phyloP scores from a whole-genome alignment of 1,139 yeast species.

The Yamadazyma diddensiae region DNA sequence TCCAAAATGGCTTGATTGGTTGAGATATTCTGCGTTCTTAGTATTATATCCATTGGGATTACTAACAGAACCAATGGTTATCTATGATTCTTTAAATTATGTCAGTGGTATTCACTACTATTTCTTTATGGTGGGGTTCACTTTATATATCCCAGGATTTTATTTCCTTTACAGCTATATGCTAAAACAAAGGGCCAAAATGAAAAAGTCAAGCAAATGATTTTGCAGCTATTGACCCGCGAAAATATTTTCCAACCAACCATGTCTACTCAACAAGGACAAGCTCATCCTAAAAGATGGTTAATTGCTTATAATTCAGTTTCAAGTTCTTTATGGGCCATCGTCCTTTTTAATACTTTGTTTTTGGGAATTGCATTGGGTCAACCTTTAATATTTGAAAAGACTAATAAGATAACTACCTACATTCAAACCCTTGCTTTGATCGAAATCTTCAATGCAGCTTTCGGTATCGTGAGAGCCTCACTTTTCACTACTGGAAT shows the following conservation, averaged over 20 bases:
- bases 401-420: slow-evolving; percentile 59
- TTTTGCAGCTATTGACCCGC: too few relatives aligned
- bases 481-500: slow-evolving; percentile 80
- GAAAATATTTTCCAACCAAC: slow-evolving; percentile 1
- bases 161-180: slow-evolving; percentile 28
- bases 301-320: slow-evolving; percentile 44
- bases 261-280: too few relatives aligned
- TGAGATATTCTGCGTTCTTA: slow-evolving; percentile 32
- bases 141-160: slow-evolving; percentile 35
- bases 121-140: slow-evolving; percentile 28
- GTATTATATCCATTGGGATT: slow-evolving; percentile 37
- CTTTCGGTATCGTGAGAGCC: slow-evolving; percentile 76
- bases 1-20: slow-evolving; percentile 27
- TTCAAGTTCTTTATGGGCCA: slow-evolving; percentile 45
- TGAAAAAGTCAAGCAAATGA: too few relatives aligned
- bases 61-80: slow-evolving; percentile 28
- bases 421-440: slow-evolving; percentile 80
- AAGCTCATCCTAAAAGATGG: slow-evolving; percentile 33
- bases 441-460: slow-evolving; percentile 76
- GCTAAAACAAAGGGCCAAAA: slow-evolving; percentile 30
- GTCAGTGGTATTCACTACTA: slow-evolving; percentile 16
- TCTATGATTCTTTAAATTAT: slow-evolving; percentile 22
- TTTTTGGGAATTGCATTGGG: slow-evolving; percentile 40
- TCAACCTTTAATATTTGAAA: slow-evolving; percentile 58
- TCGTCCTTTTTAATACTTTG: slow-evolving; percentile 41